Evolutionary conservation across 2,329 filamentous ascomycete species (phyloP).

Genomic region (Fusarium caatingaense): DNA sequence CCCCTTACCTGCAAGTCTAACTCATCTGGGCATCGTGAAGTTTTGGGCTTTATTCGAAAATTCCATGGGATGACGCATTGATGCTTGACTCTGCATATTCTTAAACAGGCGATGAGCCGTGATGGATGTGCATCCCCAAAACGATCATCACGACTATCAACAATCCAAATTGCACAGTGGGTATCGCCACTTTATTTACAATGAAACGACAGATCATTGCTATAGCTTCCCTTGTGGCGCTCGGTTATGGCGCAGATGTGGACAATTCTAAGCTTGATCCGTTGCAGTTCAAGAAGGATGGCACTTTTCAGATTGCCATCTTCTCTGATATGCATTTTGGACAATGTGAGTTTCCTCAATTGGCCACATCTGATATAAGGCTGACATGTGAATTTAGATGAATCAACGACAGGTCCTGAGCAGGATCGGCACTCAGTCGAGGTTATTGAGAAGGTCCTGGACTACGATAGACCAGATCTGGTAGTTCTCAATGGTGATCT

Average conservation of each 20-base stretch:
- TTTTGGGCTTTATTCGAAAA: background rate
- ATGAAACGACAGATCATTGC: slow-evolving; percentile 4
- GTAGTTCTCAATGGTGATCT: slow-evolving; percentile 79
- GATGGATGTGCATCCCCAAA: background rate
- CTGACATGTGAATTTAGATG: slow-evolving; percentile 21
- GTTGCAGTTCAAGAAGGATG: slow-evolving; percentile 32
- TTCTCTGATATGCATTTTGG: slow-evolving; percentile 44
- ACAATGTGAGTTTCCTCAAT: slow-evolving; percentile 25
- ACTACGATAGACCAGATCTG: slow-evolving; percentile 66
- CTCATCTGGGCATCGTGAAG: slow-evolving; percentile 12
- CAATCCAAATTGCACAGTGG: background rate
- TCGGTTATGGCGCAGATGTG: slow-evolving; percentile 10
- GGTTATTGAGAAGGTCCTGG: slow-evolving; percentile 69
- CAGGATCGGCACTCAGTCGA: slow-evolving; percentile 67
- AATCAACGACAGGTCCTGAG: slow-evolving; percentile 49
- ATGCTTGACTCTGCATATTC: slow-evolving; percentile 4
- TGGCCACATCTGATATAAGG: background rate
- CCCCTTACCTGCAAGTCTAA: slow-evolving; percentile 4
- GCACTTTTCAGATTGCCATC: slow-evolving; percentile 41
- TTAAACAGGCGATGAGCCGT: slow-evolving; percentile 15
- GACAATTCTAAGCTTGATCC: slow-evolving; percentile 32
- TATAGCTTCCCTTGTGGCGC: slow-evolving; percentile 5
- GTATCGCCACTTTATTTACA: background rate
- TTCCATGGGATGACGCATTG: slow-evolving; percentile 21
- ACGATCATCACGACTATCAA: background rate